Conservation (phyloP, 2,329 filamentous ascomycete species). For the Alternaria sp. region DNA sequence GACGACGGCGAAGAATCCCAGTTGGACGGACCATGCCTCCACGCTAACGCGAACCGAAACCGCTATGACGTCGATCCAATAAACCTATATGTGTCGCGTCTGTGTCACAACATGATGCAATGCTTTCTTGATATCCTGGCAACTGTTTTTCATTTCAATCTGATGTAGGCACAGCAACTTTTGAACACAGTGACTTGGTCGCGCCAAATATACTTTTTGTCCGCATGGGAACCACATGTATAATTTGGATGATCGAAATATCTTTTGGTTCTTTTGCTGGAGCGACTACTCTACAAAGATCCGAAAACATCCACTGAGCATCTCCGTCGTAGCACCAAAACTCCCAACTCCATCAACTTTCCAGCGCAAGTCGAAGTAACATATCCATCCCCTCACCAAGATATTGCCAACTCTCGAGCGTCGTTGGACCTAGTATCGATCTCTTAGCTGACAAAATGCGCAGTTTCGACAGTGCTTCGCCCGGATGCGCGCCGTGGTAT, state of each 20-base stretch:
- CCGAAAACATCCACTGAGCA: background rate
- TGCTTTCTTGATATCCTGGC: no score
- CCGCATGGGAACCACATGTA: rapidly evolving
- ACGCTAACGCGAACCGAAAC: background rate
- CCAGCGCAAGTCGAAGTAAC: background rate
- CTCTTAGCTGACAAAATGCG: constrained; percentile 20
- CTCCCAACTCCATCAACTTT: background rate
- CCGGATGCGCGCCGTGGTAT: constrained; percentile 16
- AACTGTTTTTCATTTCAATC: background rate
- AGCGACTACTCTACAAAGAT: background rate
- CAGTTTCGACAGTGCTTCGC: constrained; percentile 18
- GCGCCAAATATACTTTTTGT: background rate
- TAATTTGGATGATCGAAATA: background rate
- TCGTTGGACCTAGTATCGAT: background rate
- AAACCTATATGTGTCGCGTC: background rate
- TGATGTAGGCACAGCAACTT: background rate
- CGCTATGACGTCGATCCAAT: background rate
- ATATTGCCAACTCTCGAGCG: background rate
- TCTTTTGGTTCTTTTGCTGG: background rate
- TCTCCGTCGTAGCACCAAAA: background rate
- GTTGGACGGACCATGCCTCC: background rate
- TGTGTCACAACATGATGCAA: no score
- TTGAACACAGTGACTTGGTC: background rate
- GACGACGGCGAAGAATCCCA: background rate
- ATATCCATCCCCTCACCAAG: no score